Evolutionary conservation across 257 asterid species (phyloP).

Genomic region (Prunella vulgaris): DNA sequence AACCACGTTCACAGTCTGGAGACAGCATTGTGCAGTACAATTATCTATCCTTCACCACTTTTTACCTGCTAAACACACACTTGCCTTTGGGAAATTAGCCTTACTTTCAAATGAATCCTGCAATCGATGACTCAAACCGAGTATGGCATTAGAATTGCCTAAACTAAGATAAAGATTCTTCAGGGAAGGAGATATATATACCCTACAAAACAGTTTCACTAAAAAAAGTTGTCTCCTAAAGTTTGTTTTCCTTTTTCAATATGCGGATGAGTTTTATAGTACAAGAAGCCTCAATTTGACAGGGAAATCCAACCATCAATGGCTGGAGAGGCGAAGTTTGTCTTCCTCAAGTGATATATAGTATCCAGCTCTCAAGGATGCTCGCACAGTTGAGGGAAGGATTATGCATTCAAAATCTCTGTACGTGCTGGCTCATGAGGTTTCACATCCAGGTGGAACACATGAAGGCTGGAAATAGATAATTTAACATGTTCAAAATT

Average conservation of each 20-base stretch:
- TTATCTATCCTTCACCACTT: background rate
- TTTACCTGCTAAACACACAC: background rate
- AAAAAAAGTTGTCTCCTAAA: background rate
- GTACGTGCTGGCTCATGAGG: constrained; percentile 13
- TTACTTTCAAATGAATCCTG: background rate
- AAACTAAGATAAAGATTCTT: constrained; percentile 1
- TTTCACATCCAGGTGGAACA: constrained; percentile 22
- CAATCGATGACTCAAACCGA: background rate
- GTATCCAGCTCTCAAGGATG: background rate
- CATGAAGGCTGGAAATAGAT: constrained; percentile 41
- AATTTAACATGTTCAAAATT: background rate
- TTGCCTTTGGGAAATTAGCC: background rate
- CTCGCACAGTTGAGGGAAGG: background rate
- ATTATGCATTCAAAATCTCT: background rate
- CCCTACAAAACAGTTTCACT: background rate
- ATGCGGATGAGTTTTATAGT: constrained; percentile 15
- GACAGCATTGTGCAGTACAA: background rate
- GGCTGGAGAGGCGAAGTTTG: background rate
- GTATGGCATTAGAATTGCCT: background rate
- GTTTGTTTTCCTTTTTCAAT: background rate
- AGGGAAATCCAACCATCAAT: background rate
- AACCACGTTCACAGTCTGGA: constrained; percentile 1
- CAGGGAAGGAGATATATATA: background rate
- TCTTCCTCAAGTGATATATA: background rate
- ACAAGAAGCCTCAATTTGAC: background rate